Evolutionary conservation across 2,329 filamentous ascomycete species (phyloP), one percentile per base, ranked within the genome.

Genomic region (Sporothrix euskadiensis): DNA sequence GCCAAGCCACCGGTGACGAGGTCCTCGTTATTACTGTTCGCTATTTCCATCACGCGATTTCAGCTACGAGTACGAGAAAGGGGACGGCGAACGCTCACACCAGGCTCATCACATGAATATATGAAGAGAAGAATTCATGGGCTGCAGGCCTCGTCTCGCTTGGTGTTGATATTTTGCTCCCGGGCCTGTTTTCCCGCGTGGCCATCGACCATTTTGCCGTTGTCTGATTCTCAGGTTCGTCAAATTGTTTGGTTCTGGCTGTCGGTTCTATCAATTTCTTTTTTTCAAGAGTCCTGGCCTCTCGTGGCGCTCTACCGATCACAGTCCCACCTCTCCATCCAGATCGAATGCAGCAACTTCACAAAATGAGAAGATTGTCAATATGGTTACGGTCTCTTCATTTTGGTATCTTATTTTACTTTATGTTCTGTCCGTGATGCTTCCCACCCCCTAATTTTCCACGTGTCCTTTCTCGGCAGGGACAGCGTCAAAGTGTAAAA

Each of bases 381-480:
- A 44, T 14, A 14, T 52, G 14, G 41, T 35, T 35, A 52, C 44
- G 1, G 47, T 52, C 22, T 4, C 44, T 52, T 52, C 26, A 26
- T 26, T 26, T 26, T 26, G 26, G 26, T 26, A 1, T 49, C 26
- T 8, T 7, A 7, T 6, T 10, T 12, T 68, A 1, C 26, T 52
- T 68, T 35, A 16, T 68, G 65, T 68, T 52, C 44, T 6, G 41
- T 52, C 44, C n/a, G 41, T 35, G 35, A 63, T 49, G 19, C 52
- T 22, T 69, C 30, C 22, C 47, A 30, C n/a, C 39, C 61, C 61
- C 39, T 26, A 16, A 35, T 41, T 71, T 71, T 71, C 69, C 69
- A 71, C 69, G 69, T 71, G 69, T 71, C 44, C 52, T 63, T 63
- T 6, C n/a, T 22, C 10, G n/a, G 22, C 61, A 66, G 22, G 61